Conservation (phyloP, 257 asterid species). For the Verbena officinalis region DNA sequence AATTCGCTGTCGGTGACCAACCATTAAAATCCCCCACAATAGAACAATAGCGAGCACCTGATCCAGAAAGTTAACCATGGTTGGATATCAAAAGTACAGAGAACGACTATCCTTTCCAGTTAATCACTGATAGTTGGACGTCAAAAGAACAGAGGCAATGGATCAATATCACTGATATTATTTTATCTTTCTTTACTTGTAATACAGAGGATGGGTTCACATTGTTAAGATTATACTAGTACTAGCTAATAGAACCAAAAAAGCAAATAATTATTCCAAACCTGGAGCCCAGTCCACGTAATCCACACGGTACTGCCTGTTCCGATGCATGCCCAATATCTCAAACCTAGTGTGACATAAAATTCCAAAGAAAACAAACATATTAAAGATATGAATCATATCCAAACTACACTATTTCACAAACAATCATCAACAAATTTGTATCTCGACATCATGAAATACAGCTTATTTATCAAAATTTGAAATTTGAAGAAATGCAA, state of each 20-base stretch:
- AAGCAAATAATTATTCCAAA: slow-evolving; percentile 26
- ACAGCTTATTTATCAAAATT: slow-evolving; percentile 2
- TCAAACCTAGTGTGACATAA: slow-evolving; percentile 56
- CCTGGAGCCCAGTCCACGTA: slow-evolving; percentile 99
- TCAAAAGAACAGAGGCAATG: too few relatives aligned
- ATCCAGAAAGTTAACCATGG: slow-evolving; percentile 32
- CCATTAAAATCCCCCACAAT: slow-evolving; percentile 84
- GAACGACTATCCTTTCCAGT: background rate
- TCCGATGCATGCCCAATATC: slow-evolving; percentile 84
- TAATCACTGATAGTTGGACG: too few relatives aligned
- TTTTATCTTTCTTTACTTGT: slow-evolving; percentile 4
- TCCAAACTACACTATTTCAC: slow-evolving; percentile 20
- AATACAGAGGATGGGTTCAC: slow-evolving; percentile 16
- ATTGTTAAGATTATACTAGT: background rate
- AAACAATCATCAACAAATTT: slow-evolving; percentile 6
- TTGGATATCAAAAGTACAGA: slow-evolving; percentile 25
- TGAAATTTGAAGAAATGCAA: background rate
- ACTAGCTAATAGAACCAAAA: slow-evolving; percentile 10
- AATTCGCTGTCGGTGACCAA: slow-evolving; percentile 91
- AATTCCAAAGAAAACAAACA: slow-evolving; percentile 16
- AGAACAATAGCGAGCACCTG: slow-evolving; percentile 99
- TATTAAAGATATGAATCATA: slow-evolving; percentile 13
- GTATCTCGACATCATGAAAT: background rate
- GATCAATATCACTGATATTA: too few relatives aligned
- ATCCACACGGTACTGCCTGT: slow-evolving; percentile 90